These are phyloP conservation scores for Cucurbita argyrosperma DNA, from an alignment of 306 rosid species.

Conservation along the genomic window DNA sequence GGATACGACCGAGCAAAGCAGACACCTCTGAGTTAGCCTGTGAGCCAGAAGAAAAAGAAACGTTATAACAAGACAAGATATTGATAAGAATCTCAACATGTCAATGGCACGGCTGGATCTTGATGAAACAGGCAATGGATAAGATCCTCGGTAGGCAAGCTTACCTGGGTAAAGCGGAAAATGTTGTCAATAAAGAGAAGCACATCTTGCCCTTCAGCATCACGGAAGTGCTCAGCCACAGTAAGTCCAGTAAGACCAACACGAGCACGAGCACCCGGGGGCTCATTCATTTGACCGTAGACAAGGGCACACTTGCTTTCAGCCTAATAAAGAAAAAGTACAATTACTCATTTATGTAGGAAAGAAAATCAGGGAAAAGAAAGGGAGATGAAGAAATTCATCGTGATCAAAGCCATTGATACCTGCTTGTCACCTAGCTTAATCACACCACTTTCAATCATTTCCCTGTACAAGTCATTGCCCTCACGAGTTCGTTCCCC, in stretches of 20 bases:
- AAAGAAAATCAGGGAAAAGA: background rate
- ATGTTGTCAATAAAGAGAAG: constrained; percentile 96
- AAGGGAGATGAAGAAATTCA: background rate
- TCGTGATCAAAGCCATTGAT: background rate
- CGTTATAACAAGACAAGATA: background rate
- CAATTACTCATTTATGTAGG: background rate
- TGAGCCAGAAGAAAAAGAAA: background rate
- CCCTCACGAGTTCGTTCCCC: constrained; percentile 98
- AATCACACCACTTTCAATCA: constrained; percentile 99
- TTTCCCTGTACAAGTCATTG: constrained; percentile 94
- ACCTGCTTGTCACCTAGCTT: constrained; percentile 98
- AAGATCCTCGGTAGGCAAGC: background rate
- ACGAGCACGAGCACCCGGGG: constrained; percentile 99
- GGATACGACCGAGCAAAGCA: constrained; percentile 99
- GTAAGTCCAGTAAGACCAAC: constrained; percentile 96
- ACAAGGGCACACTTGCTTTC: constrained; percentile 99
- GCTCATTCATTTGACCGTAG: constrained; percentile 98
- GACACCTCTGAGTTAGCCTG: constrained; percentile 99
- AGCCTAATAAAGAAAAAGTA: constrained; percentile 26
- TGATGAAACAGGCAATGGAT: background rate
- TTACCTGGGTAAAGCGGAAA: constrained; percentile 94
- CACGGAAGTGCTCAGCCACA: constrained; percentile 97
- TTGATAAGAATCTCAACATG: background rate
- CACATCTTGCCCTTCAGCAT: constrained; percentile 99
- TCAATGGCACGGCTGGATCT: background rate